These are phyloP conservation scores for Arthrobotrys iridis DNA, from an alignment of 2,329 filamentous ascomycete genomes.

Conservation along the genomic window DNA sequence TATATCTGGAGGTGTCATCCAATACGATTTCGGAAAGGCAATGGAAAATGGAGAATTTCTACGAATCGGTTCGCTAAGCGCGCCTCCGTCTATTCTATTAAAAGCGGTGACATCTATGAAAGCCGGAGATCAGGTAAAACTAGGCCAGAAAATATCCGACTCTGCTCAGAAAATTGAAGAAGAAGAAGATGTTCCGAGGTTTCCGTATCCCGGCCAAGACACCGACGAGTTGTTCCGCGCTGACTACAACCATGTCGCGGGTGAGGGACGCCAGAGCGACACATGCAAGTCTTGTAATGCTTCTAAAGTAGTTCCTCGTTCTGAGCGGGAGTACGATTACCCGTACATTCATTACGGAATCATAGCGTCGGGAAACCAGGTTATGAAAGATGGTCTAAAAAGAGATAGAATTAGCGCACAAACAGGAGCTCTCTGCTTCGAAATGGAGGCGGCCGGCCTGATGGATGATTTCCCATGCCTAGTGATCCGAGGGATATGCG, in stretches of 20 bases:
- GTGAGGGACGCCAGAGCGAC: background rate
- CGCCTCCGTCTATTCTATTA: background rate
- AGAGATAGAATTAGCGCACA: slow-evolving; percentile 11
- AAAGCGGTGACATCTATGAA: background rate
- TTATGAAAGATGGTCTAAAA: slow-evolving; percentile 17
- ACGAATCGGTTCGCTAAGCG: slow-evolving; percentile 7
- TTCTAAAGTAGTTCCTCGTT: slow-evolving; percentile 3
- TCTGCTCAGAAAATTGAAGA: background rate
- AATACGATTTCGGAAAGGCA: slow-evolving; percentile 10
- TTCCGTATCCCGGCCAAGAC: background rate
- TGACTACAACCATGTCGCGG: slow-evolving; percentile 9
- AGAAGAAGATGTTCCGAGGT: background rate
- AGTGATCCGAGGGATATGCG: slow-evolving; percentile 20
- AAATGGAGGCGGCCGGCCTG: slow-evolving; percentile 24
- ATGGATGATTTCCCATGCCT: slow-evolving; percentile 19
- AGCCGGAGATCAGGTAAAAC: background rate
- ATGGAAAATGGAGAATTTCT: slow-evolving; percentile 9
- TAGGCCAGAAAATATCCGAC: slow-evolving; percentile 1
- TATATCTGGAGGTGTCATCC: background rate
- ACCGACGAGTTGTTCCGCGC: slow-evolving; percentile 11
- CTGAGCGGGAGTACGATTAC: slow-evolving; percentile 17
- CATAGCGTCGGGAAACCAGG: slow-evolving; percentile 17
- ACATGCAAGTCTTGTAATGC: slow-evolving; percentile 17
- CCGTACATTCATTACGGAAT: slow-evolving; percentile 29
- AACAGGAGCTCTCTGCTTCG: slow-evolving; percentile 22